A percentile compares a stretch with the other conserved stretches of the same genome.
These are phyloP conservation scores for Ascocoryne sarcoides DNA, from an alignment of 2,329 filamentous ascomycete genomes.

Conservation along the genomic window DNA sequence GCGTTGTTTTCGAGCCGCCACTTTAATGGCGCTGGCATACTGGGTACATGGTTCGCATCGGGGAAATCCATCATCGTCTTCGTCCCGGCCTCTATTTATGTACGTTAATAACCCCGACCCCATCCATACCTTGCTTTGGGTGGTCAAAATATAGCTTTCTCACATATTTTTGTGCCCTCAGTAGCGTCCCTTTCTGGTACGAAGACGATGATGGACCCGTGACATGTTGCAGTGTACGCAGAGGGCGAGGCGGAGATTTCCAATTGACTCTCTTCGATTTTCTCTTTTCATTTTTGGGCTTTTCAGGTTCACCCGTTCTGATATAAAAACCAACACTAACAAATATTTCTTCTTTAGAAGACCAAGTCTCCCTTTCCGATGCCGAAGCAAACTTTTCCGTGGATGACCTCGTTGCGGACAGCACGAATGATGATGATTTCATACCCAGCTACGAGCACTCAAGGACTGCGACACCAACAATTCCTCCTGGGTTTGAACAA, in stretches of 20 bases:
- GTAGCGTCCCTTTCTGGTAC: conserved; percentile 26
- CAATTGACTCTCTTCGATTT: conserved; percentile 33
- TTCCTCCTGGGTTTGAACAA: conserved; percentile 37
- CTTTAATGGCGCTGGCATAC: conserved; percentile 15
- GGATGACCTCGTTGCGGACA: conserved; percentile 59
- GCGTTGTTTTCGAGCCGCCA: conserved; percentile 18
- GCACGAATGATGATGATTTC: conserved; percentile 17
- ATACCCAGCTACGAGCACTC: conserved; percentile 17
- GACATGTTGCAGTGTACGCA: conserved; percentile 38
- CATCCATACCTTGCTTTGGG: conserved; percentile 30
- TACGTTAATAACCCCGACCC: conserved; percentile 52
- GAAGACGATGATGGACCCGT: conserved; percentile 57
- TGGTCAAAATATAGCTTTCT: conserved; percentile 44
- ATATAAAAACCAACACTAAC: conserved; percentile 14
- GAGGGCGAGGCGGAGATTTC: conserved; percentile 15
- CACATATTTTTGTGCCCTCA: conserved; percentile 31
- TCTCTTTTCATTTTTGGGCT: no score
- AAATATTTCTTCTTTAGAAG: conserved; percentile 40
- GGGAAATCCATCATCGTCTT: conserved; percentile 66
- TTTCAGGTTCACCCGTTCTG: no score
- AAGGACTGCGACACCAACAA: conserved; percentile 30
- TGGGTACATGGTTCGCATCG: conserved; percentile 24
- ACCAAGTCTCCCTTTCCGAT: conserved; percentile 47
- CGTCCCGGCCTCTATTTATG: conserved; percentile 46
- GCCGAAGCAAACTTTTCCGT: conserved; percentile 56